These are phyloP conservation scores for Filosporella fistucella DNA, from an alignment of 495 filamentous ascomycete species.

Conservation along the genomic window DNA sequence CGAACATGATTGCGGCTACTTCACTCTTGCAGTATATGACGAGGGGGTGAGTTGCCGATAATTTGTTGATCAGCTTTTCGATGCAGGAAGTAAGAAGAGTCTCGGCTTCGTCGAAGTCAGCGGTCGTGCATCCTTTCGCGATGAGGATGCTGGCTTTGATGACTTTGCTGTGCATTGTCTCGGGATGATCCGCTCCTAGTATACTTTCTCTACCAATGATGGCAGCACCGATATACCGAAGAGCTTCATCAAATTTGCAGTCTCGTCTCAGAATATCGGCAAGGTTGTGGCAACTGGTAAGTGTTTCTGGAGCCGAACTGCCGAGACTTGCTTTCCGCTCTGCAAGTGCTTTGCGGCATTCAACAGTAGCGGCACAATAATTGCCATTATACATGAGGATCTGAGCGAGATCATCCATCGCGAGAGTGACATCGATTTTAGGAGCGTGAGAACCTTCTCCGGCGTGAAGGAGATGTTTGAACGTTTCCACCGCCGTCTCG, in stretches of 20 bases:
- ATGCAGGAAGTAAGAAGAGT: slow-evolving; percentile 1
- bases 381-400: slow-evolving; percentile 11
- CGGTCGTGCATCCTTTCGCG: background rate
- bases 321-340: background rate
- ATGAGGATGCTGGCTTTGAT: slow-evolving; percentile 4
- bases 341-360: slow-evolving; percentile 7
- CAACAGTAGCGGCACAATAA: slow-evolving; percentile 5
- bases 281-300: slow-evolving; percentile 8
- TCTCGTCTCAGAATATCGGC: slow-evolving; percentile 1
- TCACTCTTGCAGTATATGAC: slow-evolving; percentile 6
- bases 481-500: slow-evolving; percentile 8
- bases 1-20: slow-evolving; percentile 5
- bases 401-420: slow-evolving; percentile 5
- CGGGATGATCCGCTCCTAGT: slow-evolving; percentile 7
- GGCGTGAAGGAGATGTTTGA: background rate
- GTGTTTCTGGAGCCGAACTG: slow-evolving; percentile 2
- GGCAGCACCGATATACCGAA: slow-evolving; percentile 5
- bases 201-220: slow-evolving; percentile 7
- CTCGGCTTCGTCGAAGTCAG: slow-evolving; percentile 10
- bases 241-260: slow-evolving; percentile 11
- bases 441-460: background rate
- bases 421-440: background rate
- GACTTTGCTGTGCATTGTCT: slow-evolving; percentile 8
- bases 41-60: slow-evolving; percentile 4
- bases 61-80: slow-evolving; percentile 1